Conservation (phyloP, 352 stramenopile genomes). For the Nothophytophthora sp. region DNA sequence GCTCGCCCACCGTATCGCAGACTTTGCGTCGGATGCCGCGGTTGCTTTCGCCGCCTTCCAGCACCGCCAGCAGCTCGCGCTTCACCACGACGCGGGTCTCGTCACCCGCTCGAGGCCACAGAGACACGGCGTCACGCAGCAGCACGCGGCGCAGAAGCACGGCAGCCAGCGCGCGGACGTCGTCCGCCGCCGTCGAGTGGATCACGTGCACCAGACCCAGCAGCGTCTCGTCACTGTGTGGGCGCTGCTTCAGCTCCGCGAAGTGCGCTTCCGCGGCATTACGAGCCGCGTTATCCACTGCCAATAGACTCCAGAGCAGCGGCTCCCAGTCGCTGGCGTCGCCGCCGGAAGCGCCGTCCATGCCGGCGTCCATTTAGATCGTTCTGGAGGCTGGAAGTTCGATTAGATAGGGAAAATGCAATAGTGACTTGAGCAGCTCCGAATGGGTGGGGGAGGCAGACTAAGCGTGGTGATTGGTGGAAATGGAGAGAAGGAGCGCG, state of each 20-base stretch:
- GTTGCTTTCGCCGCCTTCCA: slow-evolving; percentile 57
- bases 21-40: slow-evolving; percentile 82
- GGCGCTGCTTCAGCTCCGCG: slow-evolving; percentile 55
- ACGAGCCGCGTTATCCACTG: slow-evolving; percentile 69
- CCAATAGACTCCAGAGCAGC: slow-evolving; percentile 74
- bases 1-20: slow-evolving; percentile 82
- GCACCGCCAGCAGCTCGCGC: slow-evolving; percentile 59
- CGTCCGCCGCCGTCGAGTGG: slow-evolving; percentile 57
- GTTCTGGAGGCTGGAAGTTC: too few relatives aligned
- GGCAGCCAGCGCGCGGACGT: slow-evolving; percentile 71
- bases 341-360: too few relatives aligned
- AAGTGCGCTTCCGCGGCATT: slow-evolving; percentile 70
- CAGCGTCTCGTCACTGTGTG: slow-evolving; percentile 55
- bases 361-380: too few relatives aligned
- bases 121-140: slow-evolving; percentile 73
- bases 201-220: slow-evolving; percentile 55
- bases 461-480: too few relatives aligned
- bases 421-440: too few relatives aligned
- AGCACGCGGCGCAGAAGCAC: slow-evolving; percentile 78
- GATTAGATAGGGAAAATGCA: too few relatives aligned
- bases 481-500: too few relatives aligned
- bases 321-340: slow-evolving; percentile 51
- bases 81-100: slow-evolving; percentile 53
- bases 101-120: slow-evolving; percentile 66
- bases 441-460: too few relatives aligned